Evolutionary conservation across 2,329 filamentous ascomycete genomes (phyloP), one percentile per base, ranked within the genome.

Genomic region (Epichloe uncinata): DNA sequence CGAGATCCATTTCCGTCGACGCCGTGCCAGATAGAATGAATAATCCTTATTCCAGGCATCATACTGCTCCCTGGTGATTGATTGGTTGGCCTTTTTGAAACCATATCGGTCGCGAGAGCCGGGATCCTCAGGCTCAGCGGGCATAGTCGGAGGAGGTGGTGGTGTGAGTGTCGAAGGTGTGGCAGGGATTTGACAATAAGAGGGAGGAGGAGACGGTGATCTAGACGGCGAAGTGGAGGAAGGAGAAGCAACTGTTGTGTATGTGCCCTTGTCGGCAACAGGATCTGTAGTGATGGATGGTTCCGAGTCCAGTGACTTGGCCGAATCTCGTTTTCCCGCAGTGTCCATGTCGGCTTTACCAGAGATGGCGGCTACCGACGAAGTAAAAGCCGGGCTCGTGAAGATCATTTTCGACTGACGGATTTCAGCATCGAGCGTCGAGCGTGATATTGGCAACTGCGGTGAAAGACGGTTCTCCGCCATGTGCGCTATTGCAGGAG

Each of bases 1-100:
- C 0, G 76, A 72, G 36, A 80, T 71, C 91, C 91, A 97, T 69
- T 96, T 96, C 67, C 79, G 82, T 55, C 79, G 77, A 53, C 91
- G 77, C 34, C 86, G 78, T 1, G 78, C 78, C 38, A 94, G 73
- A 61, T 93, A 90, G 37, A 82, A 77, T 33, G 77, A 79, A 63
- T 97, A 96, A 4, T 73, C 73, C 15, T 69, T 69, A 57, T 89
- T 81, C 91, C 91, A 97, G 1, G 74, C 70, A 59, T 96, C 87
- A 62, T 94, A 95, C 61, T 90, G 78, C 52, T 84, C 75, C 18
- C 82, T 69, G 1, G 78, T 85, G 54, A 95, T 76, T 60, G 94
- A 83, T 56, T 90, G 83, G 40, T 82, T 91, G 37, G 80, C 78
- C 64, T 96, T 97, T 56, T 88, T 87, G 70, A 97, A 97, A 3